Base-by-base conservation (phyloP, 768 basidiomycete genomes). In the Rubroboletus satanas region DNA sequence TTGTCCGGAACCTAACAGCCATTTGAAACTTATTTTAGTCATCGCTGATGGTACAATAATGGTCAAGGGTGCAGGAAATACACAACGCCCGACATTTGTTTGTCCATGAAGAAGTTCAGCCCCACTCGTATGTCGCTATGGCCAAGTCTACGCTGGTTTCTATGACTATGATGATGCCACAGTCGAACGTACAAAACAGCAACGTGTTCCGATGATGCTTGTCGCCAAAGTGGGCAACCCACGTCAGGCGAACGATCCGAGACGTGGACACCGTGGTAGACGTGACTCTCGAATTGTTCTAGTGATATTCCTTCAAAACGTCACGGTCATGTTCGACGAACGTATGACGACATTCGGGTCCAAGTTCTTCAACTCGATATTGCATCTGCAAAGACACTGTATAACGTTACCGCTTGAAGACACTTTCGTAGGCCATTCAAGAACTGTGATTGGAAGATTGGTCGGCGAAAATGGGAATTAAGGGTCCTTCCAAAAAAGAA, bases 291-390 rank as follows among this genome's bases (percentile, higher is more conserved):
- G 98, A 73, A 95, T 99, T 63, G 88, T 99, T 48, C 77, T 98
- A 56, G 98, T 99, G 97, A 81, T 81, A 21, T 98, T 98, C 80
- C 77, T 98, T 69, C 97, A 99, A 73, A 98, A 97, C n/a, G n/a
- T n/a, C n/a, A n/a, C n/a, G 72, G 94, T 98, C 64, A 97, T 99
- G 95, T 98, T 98, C 63, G 97, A 99, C 73, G 97, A 99, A 77
- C 85, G 97, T 49, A 98, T 99, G 96, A 97, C 96, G 57, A 96
- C 92, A 51, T 95, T 99, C 70, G 97, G 98, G 75, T 98, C 98
- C 71, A 96, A 98, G 74, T 98, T 98, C 73, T 99, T 99, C 85
- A 99, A 99, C 73, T 87, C 93, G 50, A 78, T 98, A n/a, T n/a
- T n/a, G n/a, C n/a, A n/a, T n/a, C n/a, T n/a, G n/a, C n/a, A n/a